phyloP scores from a whole-genome alignment of 768 basidiomycete species.

The Lyophyllum shimeji region DNA sequence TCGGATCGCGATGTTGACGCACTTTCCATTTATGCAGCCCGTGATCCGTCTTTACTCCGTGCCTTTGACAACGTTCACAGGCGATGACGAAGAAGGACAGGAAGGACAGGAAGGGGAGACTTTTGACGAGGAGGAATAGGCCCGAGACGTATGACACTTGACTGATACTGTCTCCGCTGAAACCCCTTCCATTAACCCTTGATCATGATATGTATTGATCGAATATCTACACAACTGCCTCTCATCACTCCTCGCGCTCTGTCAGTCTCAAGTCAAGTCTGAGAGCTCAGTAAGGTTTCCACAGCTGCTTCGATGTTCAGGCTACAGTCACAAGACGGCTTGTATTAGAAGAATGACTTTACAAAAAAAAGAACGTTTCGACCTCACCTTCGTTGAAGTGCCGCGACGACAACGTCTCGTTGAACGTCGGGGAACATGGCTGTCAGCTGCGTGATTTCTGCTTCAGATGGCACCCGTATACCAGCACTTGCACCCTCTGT shows the following conservation, averaged over 20 bases:
- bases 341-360: slow-evolving; percentile 3
- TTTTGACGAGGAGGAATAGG: slow-evolving; percentile 41
- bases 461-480: slow-evolving; percentile 69
- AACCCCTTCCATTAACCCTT: slow-evolving; percentile 14
- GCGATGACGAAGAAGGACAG: slow-evolving; percentile 63
- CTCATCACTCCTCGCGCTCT: slow-evolving; percentile 8
- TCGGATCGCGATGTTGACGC: slow-evolving; percentile 10
- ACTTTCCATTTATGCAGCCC: slow-evolving; percentile 53
- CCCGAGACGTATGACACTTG: slow-evolving; percentile 11
- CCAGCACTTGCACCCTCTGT: slow-evolving; percentile 51
- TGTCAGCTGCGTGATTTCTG: slow-evolving; percentile 72
- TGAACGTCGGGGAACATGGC: slow-evolving; percentile 84
- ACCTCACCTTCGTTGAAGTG: slow-evolving; percentile 79
- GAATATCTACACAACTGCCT: slow-evolving; percentile 8
- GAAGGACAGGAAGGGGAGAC: slow-evolving; percentile 20
- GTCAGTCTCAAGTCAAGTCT: slow-evolving; percentile 24
- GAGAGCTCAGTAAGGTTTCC: slow-evolving; percentile 67
- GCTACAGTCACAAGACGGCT: slow-evolving; percentile 34
- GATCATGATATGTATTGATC: slow-evolving; percentile 14
- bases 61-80: slow-evolving; percentile 84
- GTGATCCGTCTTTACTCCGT: slow-evolving; percentile 93
- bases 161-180: slow-evolving; percentile 21
- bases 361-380: slow-evolving; percentile 13
- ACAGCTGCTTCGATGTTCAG: slow-evolving; percentile 80
- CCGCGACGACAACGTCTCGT: slow-evolving; percentile 69